Evolutionary conservation across 2,329 filamentous ascomycete genomes (phyloP).

Genomic region (Beauveria sp.): DNA sequence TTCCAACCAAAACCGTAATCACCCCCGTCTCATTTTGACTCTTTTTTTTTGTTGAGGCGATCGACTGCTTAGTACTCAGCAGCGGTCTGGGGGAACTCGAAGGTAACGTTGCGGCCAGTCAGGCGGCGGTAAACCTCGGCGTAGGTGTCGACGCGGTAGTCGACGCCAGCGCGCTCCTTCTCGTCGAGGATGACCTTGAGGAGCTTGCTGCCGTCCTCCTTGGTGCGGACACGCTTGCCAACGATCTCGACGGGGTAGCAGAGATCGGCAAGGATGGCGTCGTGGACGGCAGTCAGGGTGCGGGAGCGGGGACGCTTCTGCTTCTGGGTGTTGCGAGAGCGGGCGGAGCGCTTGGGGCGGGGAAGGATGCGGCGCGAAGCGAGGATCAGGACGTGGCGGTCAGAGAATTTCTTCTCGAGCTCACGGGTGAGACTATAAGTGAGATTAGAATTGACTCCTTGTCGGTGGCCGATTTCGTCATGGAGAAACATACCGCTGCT

Average conservation of each 20-base stretch:
- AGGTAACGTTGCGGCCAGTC: conserved; percentile 91
- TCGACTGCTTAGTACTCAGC: conserved; percentile 65
- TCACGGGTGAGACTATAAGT: conserved; percentile 89
- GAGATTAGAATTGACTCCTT: conserved; percentile 17
- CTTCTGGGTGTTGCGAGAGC: conserved; percentile 90
- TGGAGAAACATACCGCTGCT: conserved; percentile 72
- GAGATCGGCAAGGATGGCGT: conserved; percentile 94
- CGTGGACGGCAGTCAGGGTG: conserved; percentile 97
- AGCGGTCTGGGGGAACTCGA: conserved; percentile 91
- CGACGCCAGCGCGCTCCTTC: conserved; percentile 99
- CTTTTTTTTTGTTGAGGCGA: not conserved
- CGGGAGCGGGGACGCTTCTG: conserved; percentile 98
- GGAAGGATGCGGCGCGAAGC: conserved; percentile 98
- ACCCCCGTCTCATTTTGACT: conserved; percentile 16
- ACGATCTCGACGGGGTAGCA: conserved; percentile 99
- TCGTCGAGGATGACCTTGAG: conserved; percentile 99
- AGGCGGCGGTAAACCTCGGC: conserved; percentile 98
- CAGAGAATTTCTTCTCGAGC: conserved; percentile 99
- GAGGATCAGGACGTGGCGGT: conserved; percentile 98
- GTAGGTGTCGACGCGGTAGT: conserved; percentile 99
- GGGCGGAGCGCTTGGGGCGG: conserved; percentile 96
- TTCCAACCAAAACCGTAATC: conserved; percentile 20
- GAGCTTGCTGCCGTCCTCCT: conserved; percentile 97
- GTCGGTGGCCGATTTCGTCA: not conserved
- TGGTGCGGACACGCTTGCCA: conserved; percentile 96